Percentiles rank a stretch among this genome's conserved stretches.
These are phyloP conservation scores for Pleomassaria siparia DNA, from an alignment of 2,329 filamentous ascomycete species.

Conservation along the genomic window DNA sequence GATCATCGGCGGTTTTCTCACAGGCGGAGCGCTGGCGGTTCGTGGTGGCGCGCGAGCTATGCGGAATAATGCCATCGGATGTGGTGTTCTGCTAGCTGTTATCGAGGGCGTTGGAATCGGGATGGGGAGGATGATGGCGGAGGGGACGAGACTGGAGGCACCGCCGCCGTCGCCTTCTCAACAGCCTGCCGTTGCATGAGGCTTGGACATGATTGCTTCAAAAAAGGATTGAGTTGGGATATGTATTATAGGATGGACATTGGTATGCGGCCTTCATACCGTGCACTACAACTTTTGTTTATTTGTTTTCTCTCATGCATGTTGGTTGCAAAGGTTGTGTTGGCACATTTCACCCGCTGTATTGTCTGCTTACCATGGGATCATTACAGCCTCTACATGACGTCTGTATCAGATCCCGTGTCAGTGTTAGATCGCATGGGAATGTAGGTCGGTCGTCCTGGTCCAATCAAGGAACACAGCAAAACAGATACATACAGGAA, in stretches of 20 bases:
- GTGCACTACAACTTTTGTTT: too few relatives aligned
- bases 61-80: constrained; percentile 93
- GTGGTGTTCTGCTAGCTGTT: constrained; percentile 88
- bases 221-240: too few relatives aligned
- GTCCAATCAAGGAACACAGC: too few relatives aligned
- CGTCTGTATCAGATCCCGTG: too few relatives aligned
- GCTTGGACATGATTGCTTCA: background rate
- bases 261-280: background rate
- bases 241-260: background rate
- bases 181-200: constrained; percentile 1
- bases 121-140: constrained; percentile 91
- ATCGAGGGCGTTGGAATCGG: constrained; percentile 98
- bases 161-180: constrained; percentile 50
- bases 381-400: too few relatives aligned
- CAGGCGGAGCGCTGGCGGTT: constrained; percentile 80
- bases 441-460: too few relatives aligned
- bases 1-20: constrained; percentile 97
- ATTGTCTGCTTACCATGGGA: too few relatives aligned
- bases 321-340: too few relatives aligned
- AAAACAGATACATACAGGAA: too few relatives aligned
- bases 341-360: too few relatives aligned
- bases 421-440: too few relatives aligned
- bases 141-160: constrained; percentile 76
- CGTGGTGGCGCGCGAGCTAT: constrained; percentile 90
- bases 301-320: too few relatives aligned